Evolutionary conservation across 257 asterid genomes (phyloP).

Genomic region (Solanum chilense): DNA sequence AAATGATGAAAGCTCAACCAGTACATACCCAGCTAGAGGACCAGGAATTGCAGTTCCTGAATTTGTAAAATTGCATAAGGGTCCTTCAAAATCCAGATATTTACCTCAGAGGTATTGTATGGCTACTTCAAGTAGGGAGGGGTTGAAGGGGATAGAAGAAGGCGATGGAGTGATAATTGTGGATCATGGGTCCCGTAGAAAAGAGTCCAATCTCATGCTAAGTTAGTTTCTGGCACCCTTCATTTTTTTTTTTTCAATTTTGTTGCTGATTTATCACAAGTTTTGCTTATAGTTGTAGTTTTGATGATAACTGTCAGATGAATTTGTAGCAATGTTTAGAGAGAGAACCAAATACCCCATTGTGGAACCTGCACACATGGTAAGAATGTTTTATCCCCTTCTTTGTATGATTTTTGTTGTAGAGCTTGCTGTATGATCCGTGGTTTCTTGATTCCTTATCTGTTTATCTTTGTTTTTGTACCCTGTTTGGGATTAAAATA

Average conservation of each 20-base stretch:
- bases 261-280: not conserved
- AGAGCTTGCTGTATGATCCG: not conserved
- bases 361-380: constrained; percentile 99
- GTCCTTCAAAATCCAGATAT: constrained; percentile 24
- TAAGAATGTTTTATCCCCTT: constrained; percentile 2
- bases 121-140: constrained; percentile 52
- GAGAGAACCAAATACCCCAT: constrained; percentile 64
- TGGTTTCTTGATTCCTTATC: not conserved
- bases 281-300: not conserved
- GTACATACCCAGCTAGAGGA: constrained; percentile 26
- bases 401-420: not conserved
- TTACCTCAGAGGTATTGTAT: constrained; percentile 38
- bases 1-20: constrained; percentile 14
- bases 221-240: constrained; percentile 31
- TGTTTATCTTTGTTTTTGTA: not conserved
- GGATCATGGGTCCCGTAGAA: constrained; percentile 94
- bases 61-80: constrained; percentile 32
- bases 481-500: not conserved
- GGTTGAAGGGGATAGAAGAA: constrained; percentile 30
- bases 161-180: constrained; percentile 82
- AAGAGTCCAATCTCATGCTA: constrained; percentile 83
- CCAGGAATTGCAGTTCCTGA: constrained; percentile 19
- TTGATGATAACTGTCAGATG: constrained; percentile 34
- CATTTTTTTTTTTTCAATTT: not conserved
- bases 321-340: constrained; percentile 76